Conservation (phyloP, 2,329 filamentous ascomycete genomes). For the Penicillium crustosum region DNA sequence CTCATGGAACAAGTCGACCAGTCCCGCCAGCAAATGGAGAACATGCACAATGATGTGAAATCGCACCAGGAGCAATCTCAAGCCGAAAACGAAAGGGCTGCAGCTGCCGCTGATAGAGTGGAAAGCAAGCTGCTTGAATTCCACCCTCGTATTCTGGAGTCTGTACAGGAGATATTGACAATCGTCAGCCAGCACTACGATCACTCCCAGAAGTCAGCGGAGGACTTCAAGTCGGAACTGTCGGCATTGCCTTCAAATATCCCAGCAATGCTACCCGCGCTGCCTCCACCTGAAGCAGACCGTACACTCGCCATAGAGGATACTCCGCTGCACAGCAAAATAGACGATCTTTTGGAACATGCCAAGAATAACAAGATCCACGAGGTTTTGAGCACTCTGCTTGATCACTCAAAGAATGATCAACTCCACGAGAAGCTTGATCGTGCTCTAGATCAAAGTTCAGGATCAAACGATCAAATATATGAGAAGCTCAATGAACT, state of each 20-base stretch:
- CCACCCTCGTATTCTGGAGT: constrained; percentile 83
- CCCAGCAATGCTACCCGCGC: constrained; percentile 56
- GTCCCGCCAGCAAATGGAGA: constrained; percentile 71
- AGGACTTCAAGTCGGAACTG: constrained; percentile 61
- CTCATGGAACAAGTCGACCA: constrained; percentile 82
- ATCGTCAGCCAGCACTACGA: constrained; percentile 86
- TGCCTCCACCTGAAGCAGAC: constrained; percentile 39
- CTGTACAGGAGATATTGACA: constrained; percentile 79
- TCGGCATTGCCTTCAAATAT: constrained; percentile 53
- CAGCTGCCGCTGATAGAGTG: constrained; percentile 70
- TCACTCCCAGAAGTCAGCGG: constrained; percentile 69
- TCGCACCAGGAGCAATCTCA: constrained; percentile 79
- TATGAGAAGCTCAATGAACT: constrained; percentile 59
- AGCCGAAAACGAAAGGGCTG: constrained; percentile 73
- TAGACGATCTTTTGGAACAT: constrained; percentile 48
- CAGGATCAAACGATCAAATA: constrained; percentile 42
- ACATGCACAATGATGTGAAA: constrained; percentile 69
- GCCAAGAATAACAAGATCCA: constrained; percentile 55
- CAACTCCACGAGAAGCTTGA: constrained; percentile 61
- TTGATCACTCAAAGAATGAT: constrained; percentile 50
- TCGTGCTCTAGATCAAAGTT: constrained; percentile 39
- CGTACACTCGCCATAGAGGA: constrained; percentile 54
- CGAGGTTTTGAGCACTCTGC: constrained; percentile 55
- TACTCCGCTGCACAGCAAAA: constrained; percentile 59
- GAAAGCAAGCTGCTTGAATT: constrained; percentile 78